Base-by-base conservation (phyloP, 495 filamentous ascomycete genomes). In the Aspergillus ellipticus region DNA sequence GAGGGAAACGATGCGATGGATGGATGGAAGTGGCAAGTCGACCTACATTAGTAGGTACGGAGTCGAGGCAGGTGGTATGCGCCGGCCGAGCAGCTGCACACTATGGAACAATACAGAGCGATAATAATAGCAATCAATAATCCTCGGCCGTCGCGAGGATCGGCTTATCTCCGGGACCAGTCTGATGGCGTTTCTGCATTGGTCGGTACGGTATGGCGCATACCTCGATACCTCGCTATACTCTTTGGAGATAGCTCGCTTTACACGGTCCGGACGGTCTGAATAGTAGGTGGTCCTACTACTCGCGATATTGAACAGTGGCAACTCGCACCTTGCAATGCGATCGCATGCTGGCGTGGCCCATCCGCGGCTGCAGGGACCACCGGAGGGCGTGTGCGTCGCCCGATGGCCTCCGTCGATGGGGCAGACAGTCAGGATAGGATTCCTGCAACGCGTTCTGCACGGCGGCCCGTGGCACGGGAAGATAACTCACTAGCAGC, bases 341-440 rank as follows among this genome's bases (percentile, higher is more conserved):
- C 24, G 24, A 28, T 28, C 24, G 24, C 24, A 28, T 28, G 24
- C 24, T 28, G 24, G 24, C 24, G 24, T 28, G 24, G 24, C 24
- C 24, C 24, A 28, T 28, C 24, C 24, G 24, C 22, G 53, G 31
- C 42, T 49, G 53, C 53, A 55, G 53, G 53, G 53, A 55, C 53
- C 53, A 49, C 11, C 28, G 2, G 31, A 26, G 17, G 53, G 53
- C 45, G 20, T 55, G 53, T 55, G 53, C 53, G 50, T 28, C 3
- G n/a, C 24, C 45, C 0, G 24, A 28, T 28, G 24, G 45, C 22
- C 45, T 7, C 17, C 6, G 47, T 37, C 29, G 51, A 42, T 43
- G 41, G 42, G 42, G 42, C 42, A 19, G 22, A 22, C 42, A n/a
- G n/a, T n/a, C n/a, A n/a, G n/a, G n/a, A n/a, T n/a, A n/a, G n/a